Evolutionary conservation across 2,329 filamentous ascomycete genomes (phyloP).

Genomic region (Rhinocladiella similis): DNA sequence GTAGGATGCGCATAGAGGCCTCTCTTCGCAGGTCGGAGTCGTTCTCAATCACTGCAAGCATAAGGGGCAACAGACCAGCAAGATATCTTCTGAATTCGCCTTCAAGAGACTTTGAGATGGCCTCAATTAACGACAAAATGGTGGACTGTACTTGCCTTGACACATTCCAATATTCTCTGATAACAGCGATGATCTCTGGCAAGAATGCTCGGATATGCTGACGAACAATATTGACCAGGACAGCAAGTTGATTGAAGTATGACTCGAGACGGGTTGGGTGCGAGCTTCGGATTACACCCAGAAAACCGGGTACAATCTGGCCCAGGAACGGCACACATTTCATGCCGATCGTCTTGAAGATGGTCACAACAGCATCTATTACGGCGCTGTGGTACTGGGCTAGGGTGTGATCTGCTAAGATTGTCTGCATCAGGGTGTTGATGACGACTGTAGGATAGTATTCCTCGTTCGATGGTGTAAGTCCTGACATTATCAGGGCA

Average conservation of each 20-base stretch:
- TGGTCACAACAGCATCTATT: slow-evolving; percentile 97
- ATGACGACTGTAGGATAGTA: slow-evolving; percentile 99
- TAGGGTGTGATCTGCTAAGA: slow-evolving; percentile 86
- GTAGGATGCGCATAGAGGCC: slow-evolving; percentile 85
- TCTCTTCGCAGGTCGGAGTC: slow-evolving; percentile 74
- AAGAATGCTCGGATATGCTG: slow-evolving; percentile 94
- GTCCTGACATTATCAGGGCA: slow-evolving; percentile 93
- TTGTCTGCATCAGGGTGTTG: slow-evolving; percentile 81
- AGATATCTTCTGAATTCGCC: slow-evolving; percentile 98
- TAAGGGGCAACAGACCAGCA: slow-evolving; percentile 81
- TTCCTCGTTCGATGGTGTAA: slow-evolving; percentile 95
- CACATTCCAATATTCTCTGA: slow-evolving; percentile 87
- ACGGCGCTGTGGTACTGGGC: slow-evolving; percentile 89
- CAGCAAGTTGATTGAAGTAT: slow-evolving; percentile 95
- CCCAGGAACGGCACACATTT: slow-evolving; percentile 95
- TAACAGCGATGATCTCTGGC: slow-evolving; percentile 78
- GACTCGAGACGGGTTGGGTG: slow-evolving; percentile 78
- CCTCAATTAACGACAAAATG: slow-evolving; percentile 87
- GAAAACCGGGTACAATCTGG: slow-evolving; percentile 90
- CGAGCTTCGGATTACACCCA: slow-evolving; percentile 82
- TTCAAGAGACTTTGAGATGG: slow-evolving; percentile 88
- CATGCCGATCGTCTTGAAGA: slow-evolving; percentile 92
- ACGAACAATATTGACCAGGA: slow-evolving; percentile 89
- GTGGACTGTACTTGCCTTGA: slow-evolving; percentile 82
- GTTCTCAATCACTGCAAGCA: slow-evolving; percentile 91